phyloP scores from a whole-genome alignment of 805 yeast species.

The Cyberlindnera xylosilytica region DNA sequence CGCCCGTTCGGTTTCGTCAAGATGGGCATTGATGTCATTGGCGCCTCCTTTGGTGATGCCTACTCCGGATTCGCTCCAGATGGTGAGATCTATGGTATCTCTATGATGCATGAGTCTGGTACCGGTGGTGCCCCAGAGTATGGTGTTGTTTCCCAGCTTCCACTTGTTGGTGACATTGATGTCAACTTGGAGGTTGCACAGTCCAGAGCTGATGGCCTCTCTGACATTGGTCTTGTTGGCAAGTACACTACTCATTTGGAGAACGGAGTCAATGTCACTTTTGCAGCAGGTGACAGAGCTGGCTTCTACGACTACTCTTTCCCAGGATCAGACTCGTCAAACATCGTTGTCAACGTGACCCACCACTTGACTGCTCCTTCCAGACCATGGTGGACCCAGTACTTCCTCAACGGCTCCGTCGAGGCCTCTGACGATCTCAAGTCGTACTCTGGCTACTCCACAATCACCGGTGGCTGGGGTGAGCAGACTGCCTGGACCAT shows the following conservation, averaged over 20 bases:
- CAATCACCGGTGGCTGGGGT: constrained; percentile 34
- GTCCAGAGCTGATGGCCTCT: neutral
- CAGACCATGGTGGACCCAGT: constrained; percentile 34
- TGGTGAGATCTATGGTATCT: constrained; percentile 32
- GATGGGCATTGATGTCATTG: constrained; percentile 33
- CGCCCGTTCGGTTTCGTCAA: constrained; percentile 38
- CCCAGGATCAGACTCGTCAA: constrained; percentile 14
- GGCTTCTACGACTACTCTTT: constrained; percentile 30
- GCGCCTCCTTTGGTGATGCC: constrained; percentile 27
- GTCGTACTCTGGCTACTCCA: constrained; percentile 27
- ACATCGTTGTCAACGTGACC: constrained; percentile 29
- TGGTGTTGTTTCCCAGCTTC: constrained; percentile 34
- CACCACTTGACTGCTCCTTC: constrained; percentile 30
- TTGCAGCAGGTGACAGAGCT: constrained; percentile 29
- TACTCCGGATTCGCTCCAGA: constrained; percentile 34
- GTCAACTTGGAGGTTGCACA: neutral
- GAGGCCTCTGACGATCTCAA: constrained; percentile 14
- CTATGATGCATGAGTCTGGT: constrained; percentile 39
- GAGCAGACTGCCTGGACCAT: constrained; percentile 29
- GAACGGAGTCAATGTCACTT: constrained; percentile 26
- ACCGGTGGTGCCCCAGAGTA: constrained; percentile 39
- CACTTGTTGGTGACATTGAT: constrained; percentile 22
- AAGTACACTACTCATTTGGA: constrained; percentile 25
- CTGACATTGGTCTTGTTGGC: constrained; percentile 29
- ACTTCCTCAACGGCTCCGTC: constrained; percentile 29